A percentile compares a stretch with the other conserved stretches of the same genome.
Evolutionary conservation across 352 stramenopile genomes (phyloP).

Genomic region (Globisporangium cylindrosporum): DNA sequence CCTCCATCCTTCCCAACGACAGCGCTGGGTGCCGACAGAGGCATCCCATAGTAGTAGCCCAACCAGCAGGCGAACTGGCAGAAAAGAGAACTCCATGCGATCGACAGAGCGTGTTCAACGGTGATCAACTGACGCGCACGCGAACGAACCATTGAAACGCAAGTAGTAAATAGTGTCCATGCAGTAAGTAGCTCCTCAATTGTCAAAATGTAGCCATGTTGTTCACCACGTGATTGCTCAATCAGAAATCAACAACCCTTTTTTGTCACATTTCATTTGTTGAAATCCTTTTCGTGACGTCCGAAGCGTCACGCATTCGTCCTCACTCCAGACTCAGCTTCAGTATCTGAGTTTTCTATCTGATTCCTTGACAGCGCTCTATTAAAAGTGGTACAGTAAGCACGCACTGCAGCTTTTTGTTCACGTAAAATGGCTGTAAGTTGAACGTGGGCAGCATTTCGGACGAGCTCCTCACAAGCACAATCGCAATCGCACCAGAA

Average conservation of each 20-base stretch:
- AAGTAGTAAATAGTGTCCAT: neutral
- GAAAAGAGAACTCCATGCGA: neutral
- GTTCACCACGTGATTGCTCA: neutral
- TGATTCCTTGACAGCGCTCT: constrained; percentile 12
- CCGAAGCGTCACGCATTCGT: neutral
- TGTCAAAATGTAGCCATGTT: constrained; percentile 5
- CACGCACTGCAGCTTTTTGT: constrained; percentile 22
- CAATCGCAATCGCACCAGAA: neutral
- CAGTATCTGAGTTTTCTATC: neutral
- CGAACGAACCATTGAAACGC: neutral
- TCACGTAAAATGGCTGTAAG: constrained; percentile 27
- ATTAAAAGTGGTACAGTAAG: constrained; percentile 21
- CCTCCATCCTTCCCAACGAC: neutral
- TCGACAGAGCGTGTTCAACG: neutral
- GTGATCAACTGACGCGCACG: constrained; percentile 3
- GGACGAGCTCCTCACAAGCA: constrained; percentile 1
- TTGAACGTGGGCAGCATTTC: constrained; percentile 12
- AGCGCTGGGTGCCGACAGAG: neutral
- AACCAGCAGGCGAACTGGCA: neutral
- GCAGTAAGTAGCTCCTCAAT: neutral
- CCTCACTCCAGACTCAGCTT: neutral
- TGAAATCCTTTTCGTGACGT: constrained; percentile 6
- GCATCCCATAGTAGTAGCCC: too few relatives aligned
- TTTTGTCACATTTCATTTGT: constrained; percentile 4
- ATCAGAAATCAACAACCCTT: neutral